Evolutionary conservation across 805 yeast genomes (phyloP).

Genomic region (Nakazawaea molendinolei): DNA sequence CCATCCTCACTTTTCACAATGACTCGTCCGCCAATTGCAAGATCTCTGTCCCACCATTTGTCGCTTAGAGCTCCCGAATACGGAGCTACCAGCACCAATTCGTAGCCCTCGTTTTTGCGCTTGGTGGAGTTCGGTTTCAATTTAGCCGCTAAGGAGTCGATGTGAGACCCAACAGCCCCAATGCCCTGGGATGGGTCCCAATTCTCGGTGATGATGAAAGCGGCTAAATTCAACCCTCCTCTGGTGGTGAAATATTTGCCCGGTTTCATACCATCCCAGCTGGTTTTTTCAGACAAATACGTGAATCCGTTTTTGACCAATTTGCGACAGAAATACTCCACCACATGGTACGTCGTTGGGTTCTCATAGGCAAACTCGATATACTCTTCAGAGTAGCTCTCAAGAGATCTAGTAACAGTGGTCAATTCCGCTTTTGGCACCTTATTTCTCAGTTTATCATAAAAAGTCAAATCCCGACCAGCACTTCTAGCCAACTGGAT

Average conservation of each 20-base stretch:
- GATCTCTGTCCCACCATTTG: slow-evolving; percentile 80
- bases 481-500: too few species aligned
- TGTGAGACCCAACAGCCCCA: slow-evolving; percentile 66
- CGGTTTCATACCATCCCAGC: slow-evolving; percentile 38
- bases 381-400: slow-evolving; percentile 33
- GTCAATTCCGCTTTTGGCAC: background rate
- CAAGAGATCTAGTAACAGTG: background rate
- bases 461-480: too few species aligned
- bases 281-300: slow-evolving; percentile 55
- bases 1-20: slow-evolving; percentile 34
- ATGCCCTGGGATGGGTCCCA: slow-evolving; percentile 62
- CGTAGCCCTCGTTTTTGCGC: slow-evolving; percentile 63
- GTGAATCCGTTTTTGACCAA: slow-evolving; percentile 56
- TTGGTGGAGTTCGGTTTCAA: slow-evolving; percentile 70
- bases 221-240: slow-evolving; percentile 60
- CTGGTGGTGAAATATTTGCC: slow-evolving; percentile 64
- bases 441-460: too few species aligned
- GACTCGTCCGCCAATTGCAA: slow-evolving; percentile 78
- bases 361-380: slow-evolving; percentile 62
- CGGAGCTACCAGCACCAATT: slow-evolving; percentile 75
- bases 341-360: slow-evolving; percentile 79
- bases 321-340: slow-evolving; percentile 39
- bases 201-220: slow-evolving; percentile 59
- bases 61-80: slow-evolving; percentile 65
- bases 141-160: slow-evolving; percentile 62